Evolutionary conservation across 352 stramenopile species (phyloP).

Genomic region (Phytophthora parvispora): DNA sequence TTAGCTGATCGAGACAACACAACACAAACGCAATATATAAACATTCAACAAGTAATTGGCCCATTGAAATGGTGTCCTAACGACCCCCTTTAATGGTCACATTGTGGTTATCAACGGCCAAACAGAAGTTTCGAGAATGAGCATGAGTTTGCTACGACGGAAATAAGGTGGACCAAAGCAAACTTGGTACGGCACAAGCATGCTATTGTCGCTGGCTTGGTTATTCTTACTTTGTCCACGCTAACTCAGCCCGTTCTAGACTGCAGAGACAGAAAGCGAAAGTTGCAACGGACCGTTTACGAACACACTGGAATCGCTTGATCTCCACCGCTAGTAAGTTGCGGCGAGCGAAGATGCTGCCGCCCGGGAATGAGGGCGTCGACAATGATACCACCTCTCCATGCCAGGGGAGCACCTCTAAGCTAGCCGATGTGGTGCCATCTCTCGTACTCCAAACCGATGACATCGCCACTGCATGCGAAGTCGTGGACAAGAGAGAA

Average conservation of each 20-base stretch:
- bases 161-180: too few species aligned
- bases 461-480: constrained; percentile 3
- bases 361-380: not conserved
- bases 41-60: too few species aligned
- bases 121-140: not conserved
- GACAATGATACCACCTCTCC: not conserved
- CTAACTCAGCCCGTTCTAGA: too few species aligned
- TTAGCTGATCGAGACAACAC: too few species aligned
- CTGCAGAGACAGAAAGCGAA: not conserved
- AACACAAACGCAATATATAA: too few species aligned
- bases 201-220: too few species aligned
- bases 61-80: too few species aligned
- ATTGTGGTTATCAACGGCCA: too few species aligned
- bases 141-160: too few species aligned
- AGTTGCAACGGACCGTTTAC: not conserved
- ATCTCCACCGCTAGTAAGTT: not conserved
- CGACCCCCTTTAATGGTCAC: too few species aligned
- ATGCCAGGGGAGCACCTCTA: not conserved
- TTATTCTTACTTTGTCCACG: too few species aligned
- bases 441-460: constrained; percentile 11
- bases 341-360: not conserved
- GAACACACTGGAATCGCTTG: not conserved
- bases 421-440: not conserved
- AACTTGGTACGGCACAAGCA: too few species aligned
- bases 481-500: not conserved